Percentiles rank a stretch among this genome's conserved stretches.
These are phyloP conservation scores for Immersiporthe knoxdaviesiana DNA, from an alignment of 2,329 filamentous ascomycete genomes.

Conservation along the genomic window DNA sequence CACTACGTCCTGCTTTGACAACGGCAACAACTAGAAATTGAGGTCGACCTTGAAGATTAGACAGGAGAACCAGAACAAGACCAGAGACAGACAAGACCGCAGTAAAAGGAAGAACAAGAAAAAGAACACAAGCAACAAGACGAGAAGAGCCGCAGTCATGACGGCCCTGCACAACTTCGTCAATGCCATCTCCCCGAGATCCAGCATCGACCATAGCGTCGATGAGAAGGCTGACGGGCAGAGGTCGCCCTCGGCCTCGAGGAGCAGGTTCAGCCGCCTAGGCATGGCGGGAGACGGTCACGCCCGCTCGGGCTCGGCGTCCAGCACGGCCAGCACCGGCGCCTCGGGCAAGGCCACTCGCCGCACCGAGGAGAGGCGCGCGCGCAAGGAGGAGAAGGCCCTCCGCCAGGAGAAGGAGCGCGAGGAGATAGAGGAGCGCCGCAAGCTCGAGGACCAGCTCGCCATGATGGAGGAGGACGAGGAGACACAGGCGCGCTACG, in stretches of 20 bases:
- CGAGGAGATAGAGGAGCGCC: conserved; percentile 38
- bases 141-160: conserved; percentile 12
- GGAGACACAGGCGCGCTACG: conserved; percentile 38
- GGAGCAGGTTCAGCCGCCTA: conserved; percentile 16
- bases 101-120: not conserved
- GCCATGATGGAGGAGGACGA: conserved; percentile 36
- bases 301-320: conserved; percentile 13
- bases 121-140: conserved; percentile 1
- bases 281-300: conserved; percentile 1
- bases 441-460: conserved; percentile 41
- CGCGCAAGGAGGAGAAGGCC: conserved; percentile 38
- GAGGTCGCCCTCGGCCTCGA: conserved; percentile 9
- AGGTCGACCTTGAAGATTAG: not conserved
- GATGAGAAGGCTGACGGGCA: conserved; percentile 9
- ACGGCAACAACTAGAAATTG: not conserved
- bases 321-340: conserved; percentile 16
- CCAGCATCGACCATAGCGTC: conserved; percentile 21
- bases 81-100: not conserved
- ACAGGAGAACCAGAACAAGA: not conserved
- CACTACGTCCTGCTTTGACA: not conserved
- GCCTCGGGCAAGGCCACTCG: conserved; percentile 23
- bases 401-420: conserved; percentile 27
- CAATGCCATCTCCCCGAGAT: conserved; percentile 28
- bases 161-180: conserved; percentile 29
- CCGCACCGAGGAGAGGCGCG: conserved; percentile 37